Percentiles rank a stretch among this genome's conserved stretches.
phyloP scores from a whole-genome alignment of 2,329 filamentous ascomycete species.

The Aspergillus melleus region DNA sequence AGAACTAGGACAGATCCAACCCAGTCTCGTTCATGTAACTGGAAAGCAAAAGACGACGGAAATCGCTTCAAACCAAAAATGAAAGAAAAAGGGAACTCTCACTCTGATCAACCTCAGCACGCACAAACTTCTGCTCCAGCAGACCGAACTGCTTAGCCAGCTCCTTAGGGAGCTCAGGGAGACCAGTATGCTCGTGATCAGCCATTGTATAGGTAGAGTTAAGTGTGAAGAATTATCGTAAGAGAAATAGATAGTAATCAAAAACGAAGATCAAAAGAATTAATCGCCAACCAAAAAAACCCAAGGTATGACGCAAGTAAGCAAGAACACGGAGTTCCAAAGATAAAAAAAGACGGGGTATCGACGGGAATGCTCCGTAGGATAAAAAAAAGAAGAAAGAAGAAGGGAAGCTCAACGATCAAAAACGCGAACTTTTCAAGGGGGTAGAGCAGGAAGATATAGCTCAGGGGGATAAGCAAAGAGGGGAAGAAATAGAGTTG shows the following conservation, averaged over 20 bases:
- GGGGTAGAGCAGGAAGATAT: background rate
- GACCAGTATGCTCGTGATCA: conserved; percentile 31
- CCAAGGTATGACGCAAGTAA: no score
- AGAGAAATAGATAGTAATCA: no score
- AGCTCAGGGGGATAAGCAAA: background rate
- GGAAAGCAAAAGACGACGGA: no score
- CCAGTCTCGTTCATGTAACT: background rate
- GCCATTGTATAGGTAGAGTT: background rate
- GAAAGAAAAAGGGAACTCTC: background rate
- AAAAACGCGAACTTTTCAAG: background rate
- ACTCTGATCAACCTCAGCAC: conserved; percentile 73
- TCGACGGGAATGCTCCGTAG: conserved; percentile 16
- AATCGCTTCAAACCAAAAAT: background rate
- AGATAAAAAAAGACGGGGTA: no score
- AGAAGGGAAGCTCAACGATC: background rate
- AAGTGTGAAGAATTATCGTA: no score
- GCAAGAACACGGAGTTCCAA: no score
- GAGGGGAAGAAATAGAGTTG: background rate
- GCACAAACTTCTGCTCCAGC: conserved; percentile 80
- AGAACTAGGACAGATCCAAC: no score
- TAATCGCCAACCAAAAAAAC: no score
- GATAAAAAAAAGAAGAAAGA: background rate
- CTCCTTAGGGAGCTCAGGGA: conserved; percentile 49
- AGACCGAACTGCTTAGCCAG: conserved; percentile 62
- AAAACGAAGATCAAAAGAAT: no score